phyloP scores from a whole-genome alignment of 352 stramenopile genomes.

The Albugo laibachii region DNA sequence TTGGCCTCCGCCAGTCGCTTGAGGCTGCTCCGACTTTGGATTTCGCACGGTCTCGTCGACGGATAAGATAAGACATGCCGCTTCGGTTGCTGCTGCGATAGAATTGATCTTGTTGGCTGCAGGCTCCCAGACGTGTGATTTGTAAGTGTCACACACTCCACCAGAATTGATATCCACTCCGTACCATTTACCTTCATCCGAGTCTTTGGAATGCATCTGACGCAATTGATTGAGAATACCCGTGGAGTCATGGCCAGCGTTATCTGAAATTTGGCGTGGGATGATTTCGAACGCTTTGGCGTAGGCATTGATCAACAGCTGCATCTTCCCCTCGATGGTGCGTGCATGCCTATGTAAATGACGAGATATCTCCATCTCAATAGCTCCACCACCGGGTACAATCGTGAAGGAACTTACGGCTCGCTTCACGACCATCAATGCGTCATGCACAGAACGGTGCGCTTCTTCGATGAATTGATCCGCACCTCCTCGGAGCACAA shows the following conservation, averaged over 20 bases:
- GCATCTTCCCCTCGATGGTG: conserved; percentile 94
- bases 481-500: conserved; percentile 92
- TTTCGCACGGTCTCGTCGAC: conserved; percentile 99
- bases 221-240: conserved; percentile 95
- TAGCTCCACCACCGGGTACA: conserved; percentile 81
- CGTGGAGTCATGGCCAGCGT: conserved; percentile 96
- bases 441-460: conserved; percentile 95
- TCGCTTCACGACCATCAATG: conserved; percentile 97
- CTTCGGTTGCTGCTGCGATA: conserved; percentile 90
- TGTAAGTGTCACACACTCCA: conserved; percentile 95
- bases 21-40: conserved; percentile 89
- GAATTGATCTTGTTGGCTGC: conserved; percentile 98
- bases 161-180: conserved; percentile 96
- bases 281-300: conserved; percentile 97
- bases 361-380: conserved; percentile 88
- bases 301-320: conserved; percentile 91
- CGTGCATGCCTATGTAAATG: conserved; percentile 82
- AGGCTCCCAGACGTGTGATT: conserved; percentile 96
- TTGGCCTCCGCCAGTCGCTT: conserved; percentile 18
- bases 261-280: conserved; percentile 93
- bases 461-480: conserved; percentile 98
- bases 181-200: conserved; percentile 89
- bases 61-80: conserved; percentile 94
- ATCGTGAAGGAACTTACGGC: conserved; percentile 82
- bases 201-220: conserved; percentile 90